These are phyloP conservation scores for Claviceps digitariae DNA, from an alignment of 2,329 filamentous ascomycete genomes.

Conservation along the genomic window DNA sequence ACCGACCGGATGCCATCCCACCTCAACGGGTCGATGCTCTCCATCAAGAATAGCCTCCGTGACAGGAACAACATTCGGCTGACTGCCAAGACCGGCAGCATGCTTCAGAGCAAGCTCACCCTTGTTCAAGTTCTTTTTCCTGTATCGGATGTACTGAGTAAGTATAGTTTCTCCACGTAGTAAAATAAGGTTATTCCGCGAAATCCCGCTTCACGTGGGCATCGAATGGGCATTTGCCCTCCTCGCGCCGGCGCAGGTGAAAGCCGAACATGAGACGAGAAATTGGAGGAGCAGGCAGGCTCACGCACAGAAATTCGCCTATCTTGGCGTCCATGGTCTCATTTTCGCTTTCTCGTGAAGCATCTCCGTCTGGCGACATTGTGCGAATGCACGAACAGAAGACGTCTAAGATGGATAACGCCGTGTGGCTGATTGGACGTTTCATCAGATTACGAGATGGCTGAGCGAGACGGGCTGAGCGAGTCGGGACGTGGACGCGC, in stretches of 20 bases:
- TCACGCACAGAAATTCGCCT: slow-evolving; percentile 19
- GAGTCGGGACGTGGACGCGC: not conserved
- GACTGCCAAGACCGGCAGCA: slow-evolving; percentile 18
- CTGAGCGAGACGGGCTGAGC: not conserved
- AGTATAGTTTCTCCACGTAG: slow-evolving; percentile 3
- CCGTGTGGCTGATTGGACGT: not conserved
- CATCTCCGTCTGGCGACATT: not conserved
- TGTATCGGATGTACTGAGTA: slow-evolving; percentile 1
- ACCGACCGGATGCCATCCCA: slow-evolving; percentile 46
- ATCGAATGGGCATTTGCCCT: not conserved
- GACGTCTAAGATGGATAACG: not conserved
- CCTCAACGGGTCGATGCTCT: slow-evolving; percentile 27
- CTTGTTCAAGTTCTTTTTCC: slow-evolving; percentile 20
- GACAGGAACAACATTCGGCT: slow-evolving; percentile 20
- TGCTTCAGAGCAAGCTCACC: slow-evolving; percentile 23
- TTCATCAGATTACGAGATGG: not conserved
- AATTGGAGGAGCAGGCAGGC: slow-evolving; percentile 5
- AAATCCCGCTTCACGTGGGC: not conserved
- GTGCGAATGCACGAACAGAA: not conserved
- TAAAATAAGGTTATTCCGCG: not conserved
- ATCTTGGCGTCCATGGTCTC: slow-evolving; percentile 20
- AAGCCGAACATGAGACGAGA: not conserved
- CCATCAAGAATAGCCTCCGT: slow-evolving; percentile 16
- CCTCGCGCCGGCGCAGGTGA: not conserved
- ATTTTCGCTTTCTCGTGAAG: not conserved